Evolutionary conservation across 768 basidiomycete species (phyloP), one percentile per base, ranked within the genome.

Genomic region (Suillus subluteus): DNA sequence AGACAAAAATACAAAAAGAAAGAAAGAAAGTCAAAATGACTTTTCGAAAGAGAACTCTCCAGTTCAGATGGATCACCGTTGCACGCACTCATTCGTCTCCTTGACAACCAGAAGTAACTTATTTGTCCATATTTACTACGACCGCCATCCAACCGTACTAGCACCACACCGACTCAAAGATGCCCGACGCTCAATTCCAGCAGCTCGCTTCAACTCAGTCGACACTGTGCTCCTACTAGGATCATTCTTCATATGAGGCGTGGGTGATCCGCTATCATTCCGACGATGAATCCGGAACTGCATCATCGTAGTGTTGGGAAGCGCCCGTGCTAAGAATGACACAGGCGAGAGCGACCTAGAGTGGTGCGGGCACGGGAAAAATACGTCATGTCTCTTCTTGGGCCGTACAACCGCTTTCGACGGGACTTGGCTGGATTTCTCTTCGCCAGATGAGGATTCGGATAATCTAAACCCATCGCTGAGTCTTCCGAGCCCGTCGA

Each of bases 201-300:
- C 74, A 12, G 73, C 70, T 55, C 75, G 67, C 62, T 75, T 78
- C 66, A 76, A 32, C 66, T 76, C 75, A 0, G 76, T 75, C 40
- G 76, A 76, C 15, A 76, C 71, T 59, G 75, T 78, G 1, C 67
- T 58, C 21, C 74, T 75, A 38, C 63, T 41, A 43, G 71, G 48
- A 4, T 65, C 74, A 61, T 65, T 63, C 11, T 30, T 12, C 30
- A 65, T 37, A 48, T 35, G 32, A 62, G 74, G 72, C 21, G 74
- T 77, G 23, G 74, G 75, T 26, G 74, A 74, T 6, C 62, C 69
- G 1, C n/a, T 55, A 7, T 40, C 38, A 12, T 69, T 70, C 21
- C 64, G 66, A 23, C 72, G 54, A 13, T 71, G 71, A n/a, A 69
- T 64, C 6, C 69, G 64, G 13, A 68, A 56, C 50, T 67, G 58